A percentile compares a stretch with the other conserved stretches of the same genome.
These are phyloP conservation scores for Claviceps purpurea DNA, from an alignment of 2,329 filamentous ascomycete genomes.

Conservation along the genomic window DNA sequence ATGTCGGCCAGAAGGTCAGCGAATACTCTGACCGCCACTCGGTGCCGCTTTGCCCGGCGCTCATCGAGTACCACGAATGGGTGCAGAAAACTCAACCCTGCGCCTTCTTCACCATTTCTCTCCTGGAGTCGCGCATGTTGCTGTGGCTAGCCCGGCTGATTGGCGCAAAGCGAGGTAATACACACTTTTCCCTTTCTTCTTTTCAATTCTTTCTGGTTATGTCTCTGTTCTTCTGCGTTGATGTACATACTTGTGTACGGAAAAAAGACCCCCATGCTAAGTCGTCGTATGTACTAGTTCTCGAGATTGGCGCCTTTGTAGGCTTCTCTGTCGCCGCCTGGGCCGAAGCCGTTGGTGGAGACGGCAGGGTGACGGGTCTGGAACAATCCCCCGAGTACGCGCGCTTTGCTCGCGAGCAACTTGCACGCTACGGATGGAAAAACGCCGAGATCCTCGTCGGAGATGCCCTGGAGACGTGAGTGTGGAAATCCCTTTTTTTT, in stretches of 20 bases:
- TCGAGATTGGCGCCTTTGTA: conserved; percentile 3
- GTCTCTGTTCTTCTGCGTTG: not conserved
- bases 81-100: conserved; percentile 5
- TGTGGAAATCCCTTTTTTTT: not conserved
- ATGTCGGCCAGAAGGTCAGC: conserved; percentile 6
- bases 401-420: not conserved
- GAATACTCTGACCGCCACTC: conserved; percentile 5
- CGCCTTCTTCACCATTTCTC: conserved; percentile 4
- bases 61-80: conserved; percentile 3
- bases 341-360: conserved; percentile 1
- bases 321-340: conserved; percentile 3
- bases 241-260: no score
- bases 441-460: not conserved
- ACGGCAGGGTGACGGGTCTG: conserved; percentile 2
- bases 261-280: no score
- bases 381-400: conserved; percentile 2
- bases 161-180: not conserved
- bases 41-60: not conserved
- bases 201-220: not conserved
- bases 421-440: not conserved
- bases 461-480: conserved; percentile 1
- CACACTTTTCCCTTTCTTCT: not conserved
- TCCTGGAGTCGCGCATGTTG: conserved; percentile 7
- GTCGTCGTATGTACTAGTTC: not conserved
- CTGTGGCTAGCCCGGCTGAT: conserved; percentile 3